A percentile compares a stretch with the other conserved stretches of the same genome.
These are phyloP conservation scores for Dothistroma septosporum DNA, from an alignment of 2,329 filamentous ascomycete species.

Conservation along the genomic window DNA sequence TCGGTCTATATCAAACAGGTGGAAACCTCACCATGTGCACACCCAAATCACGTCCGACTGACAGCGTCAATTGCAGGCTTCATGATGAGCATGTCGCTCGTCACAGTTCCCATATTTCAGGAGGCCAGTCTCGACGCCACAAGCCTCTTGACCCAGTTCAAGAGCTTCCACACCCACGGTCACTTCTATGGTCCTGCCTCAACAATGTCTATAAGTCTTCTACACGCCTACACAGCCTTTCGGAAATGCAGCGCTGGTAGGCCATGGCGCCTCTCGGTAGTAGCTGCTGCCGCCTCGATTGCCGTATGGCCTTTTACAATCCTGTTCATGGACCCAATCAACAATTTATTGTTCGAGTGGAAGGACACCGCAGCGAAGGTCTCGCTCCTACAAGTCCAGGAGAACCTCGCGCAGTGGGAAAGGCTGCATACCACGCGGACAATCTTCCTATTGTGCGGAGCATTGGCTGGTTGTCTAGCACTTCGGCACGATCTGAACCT, in stretches of 20 bases:
- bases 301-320: not conserved
- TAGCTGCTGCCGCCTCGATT: not conserved
- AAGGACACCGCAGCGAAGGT: not conserved
- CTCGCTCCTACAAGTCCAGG: not conserved
- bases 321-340: not conserved
- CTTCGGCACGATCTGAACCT: not conserved
- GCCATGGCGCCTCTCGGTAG: not conserved
- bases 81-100: not conserved
- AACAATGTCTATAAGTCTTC: not conserved
- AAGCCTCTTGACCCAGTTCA: not conserved
- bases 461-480: not conserved
- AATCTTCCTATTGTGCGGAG: not conserved
- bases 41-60: not conserved
- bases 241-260: not conserved
- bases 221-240: not conserved
- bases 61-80: not conserved
- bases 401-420: not conserved
- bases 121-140: not conserved
- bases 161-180: not conserved
- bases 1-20: not conserved
- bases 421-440: not conserved
- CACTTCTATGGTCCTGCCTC: not conserved
- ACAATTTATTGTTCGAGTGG: not conserved
- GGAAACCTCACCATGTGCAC: not conserved
- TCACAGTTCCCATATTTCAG: not conserved